Base-by-base conservation (phyloP, 805 yeast genomes). In the Komagataella kurtzmanii region DNA sequence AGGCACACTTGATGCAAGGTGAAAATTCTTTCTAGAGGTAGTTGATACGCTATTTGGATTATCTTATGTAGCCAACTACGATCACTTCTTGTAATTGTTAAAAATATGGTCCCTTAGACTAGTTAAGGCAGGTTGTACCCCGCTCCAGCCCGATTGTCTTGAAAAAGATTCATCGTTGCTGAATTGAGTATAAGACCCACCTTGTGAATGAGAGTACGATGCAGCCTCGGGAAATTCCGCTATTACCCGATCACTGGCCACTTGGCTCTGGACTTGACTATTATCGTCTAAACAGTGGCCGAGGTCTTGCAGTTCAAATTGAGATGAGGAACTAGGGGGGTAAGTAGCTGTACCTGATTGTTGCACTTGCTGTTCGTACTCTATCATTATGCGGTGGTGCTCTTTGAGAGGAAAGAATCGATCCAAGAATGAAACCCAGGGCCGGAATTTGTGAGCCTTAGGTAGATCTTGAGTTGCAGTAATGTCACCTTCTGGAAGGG, bases 401-500 rank as follows among this genome's bases (percentile, higher is more conserved):
- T 36, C 44, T 12, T 48, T 49, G 49, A 23, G 18, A n/a, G 24
- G 12, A 47, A 19, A 30, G n/a, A 46, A 18, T n/a, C 17, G 23
- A 46, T 17, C 21, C 17, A 46, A 17, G 24, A 46, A 46, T 17
- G 24, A 21, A 17, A 18, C 36, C 23, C 36, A 46, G 10, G 23
- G 23, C 49, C 17, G 17, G 24, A 18, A 23, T 12, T 21, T 46
- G 36, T 21, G 17, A 21, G 10, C 21, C n/a, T 17, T 18, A 7
- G 23, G 36, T 17, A 21, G 23, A 21, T 46, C 10, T 18, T 46
- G 21, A 21, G 12, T 50, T 14, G 10, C 14, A 8, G 40, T 30
- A 30, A 30, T 4, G 10, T 23, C 49, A 17, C 59, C 55, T 52
- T 53, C 53, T 52, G 56, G 54, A 49, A 65, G 67, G 52, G 75